Evolutionary conservation across 2,329 filamentous ascomycete genomes (phyloP).

Genomic region (Fusarium odoratissimum): DNA sequence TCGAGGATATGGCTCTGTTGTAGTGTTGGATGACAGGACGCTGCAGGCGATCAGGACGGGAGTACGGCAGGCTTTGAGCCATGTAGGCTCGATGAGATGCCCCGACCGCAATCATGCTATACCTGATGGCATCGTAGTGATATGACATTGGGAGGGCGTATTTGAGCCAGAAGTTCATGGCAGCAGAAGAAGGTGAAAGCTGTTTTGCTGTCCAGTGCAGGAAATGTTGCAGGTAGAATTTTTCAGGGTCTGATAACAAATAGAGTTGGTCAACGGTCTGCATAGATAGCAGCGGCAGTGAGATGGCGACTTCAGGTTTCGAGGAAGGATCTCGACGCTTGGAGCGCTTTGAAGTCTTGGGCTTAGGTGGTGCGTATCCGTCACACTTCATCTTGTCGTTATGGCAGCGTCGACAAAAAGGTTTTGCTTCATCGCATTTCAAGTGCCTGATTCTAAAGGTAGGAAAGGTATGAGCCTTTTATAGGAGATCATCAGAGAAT

Average conservation of each 20-base stretch:
- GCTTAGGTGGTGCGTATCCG: slow-evolving; percentile 10
- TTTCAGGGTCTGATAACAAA: neutral
- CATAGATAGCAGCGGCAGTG: neutral
- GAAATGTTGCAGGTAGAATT: slow-evolving; percentile 5
- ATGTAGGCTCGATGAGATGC: slow-evolving; percentile 18
- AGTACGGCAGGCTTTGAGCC: neutral
- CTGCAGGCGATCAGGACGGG: neutral
- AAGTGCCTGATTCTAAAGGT: neutral
- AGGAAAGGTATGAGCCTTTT: neutral
- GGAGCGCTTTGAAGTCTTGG: neutral
- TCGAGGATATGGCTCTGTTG: slow-evolving; percentile 12
- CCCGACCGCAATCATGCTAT: slow-evolving; percentile 16
- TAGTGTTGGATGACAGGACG: slow-evolving; percentile 14
- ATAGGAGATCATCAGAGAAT: rapidly evolving
- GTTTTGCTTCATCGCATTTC: slow-evolving; percentile 14
- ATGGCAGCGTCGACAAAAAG: slow-evolving; percentile 9
- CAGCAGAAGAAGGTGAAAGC: neutral
- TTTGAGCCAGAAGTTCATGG: slow-evolving; percentile 6
- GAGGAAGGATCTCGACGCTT: neutral
- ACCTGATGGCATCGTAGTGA: neutral
- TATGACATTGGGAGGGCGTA: slow-evolving; percentile 17
- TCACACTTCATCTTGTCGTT: slow-evolving; percentile 22
- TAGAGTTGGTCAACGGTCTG: neutral
- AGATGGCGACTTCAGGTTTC: rapidly evolving
- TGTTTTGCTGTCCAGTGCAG: neutral